Evolutionary conservation across 352 stramenopile species (phyloP), one percentile per base, ranked within the genome.

Genomic region (Globisporangium apiculatum): DNA sequence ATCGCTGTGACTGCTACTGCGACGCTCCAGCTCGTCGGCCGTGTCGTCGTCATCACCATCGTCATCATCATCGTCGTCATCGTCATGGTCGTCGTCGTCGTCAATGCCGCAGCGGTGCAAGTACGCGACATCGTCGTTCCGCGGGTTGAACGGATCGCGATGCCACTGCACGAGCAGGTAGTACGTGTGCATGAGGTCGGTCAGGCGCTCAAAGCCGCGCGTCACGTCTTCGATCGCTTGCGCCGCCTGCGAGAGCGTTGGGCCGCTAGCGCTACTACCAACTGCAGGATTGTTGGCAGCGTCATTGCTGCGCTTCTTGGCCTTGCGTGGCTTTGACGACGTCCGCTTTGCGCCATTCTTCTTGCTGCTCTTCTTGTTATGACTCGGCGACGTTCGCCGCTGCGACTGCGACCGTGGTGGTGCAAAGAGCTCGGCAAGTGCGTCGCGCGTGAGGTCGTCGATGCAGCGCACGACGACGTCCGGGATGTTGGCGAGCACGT

Each of bases 101-200:
- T 96, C 83, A 50, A 93, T 89, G 24, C 79, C 82, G 10, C 82
- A 92, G 8, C 86, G 73, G 62, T 96, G 85, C 10, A 96, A 66
- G 50, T 91, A 94, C 14, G 57, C 64, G 11, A 79, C 36, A 37
- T 86, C 75, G 36, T 92, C 79, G 47, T 93, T 94, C 11, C 68
- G 72, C 3, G 80, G 71, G 51, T 93, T 90, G 45, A 95, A 94
- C 7, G 86, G 82, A 56, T 89, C 73, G 15, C 78, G 78, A 68
- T 97, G 89, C 89, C 87, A 97, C 53, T 97, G 86, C 1, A 89
- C 83, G 41, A 96, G 67, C 37, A 94, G 50, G 62, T 96, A 95
- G 47, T 96, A 94, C 3, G 75, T 92, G 69, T 97, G 86, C 72
- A 97, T 86, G 40, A 96, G 64, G 15, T 91, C 69, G 7, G 87